phyloP scores from a whole-genome alignment of 2,329 filamentous ascomycete species.

The Triangularia verruculosa region DNA sequence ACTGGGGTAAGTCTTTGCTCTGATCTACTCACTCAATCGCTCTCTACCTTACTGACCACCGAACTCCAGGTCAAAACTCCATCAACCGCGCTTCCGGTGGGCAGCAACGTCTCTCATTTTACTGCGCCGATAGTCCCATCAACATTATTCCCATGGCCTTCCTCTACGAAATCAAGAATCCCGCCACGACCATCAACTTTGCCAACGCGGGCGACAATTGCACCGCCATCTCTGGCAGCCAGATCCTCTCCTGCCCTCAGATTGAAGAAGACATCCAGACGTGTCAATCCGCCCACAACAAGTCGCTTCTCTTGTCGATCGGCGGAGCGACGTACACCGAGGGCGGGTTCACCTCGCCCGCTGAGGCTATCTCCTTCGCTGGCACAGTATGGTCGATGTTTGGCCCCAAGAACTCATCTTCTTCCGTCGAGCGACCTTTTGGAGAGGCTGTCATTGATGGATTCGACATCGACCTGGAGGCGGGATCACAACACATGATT shows the following conservation, averaged over 20 bases:
- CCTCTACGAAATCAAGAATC: slow-evolving; percentile 53
- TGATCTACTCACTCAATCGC: neutral
- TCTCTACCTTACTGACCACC: slow-evolving; percentile 1
- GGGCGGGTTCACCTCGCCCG: slow-evolving; percentile 58
- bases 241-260: slow-evolving; percentile 59
- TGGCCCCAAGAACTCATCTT: slow-evolving; percentile 50
- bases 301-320: slow-evolving; percentile 70
- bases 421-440: slow-evolving; percentile 57
- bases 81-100: slow-evolving; percentile 41
- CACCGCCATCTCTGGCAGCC: slow-evolving; percentile 54
- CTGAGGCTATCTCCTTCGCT: slow-evolving; percentile 54
- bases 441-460: slow-evolving; percentile 65
- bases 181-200: slow-evolving; percentile 56
- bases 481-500: slow-evolving; percentile 55
- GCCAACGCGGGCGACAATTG: slow-evolving; percentile 63
- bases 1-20: slow-evolving; percentile 55
- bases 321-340: slow-evolving; percentile 69
- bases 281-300: slow-evolving; percentile 59
- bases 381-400: slow-evolving; percentile 68
- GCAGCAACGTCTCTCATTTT: slow-evolving; percentile 55
- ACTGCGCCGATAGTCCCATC: slow-evolving; percentile 46
- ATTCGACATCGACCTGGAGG: slow-evolving; percentile 75
- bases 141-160: slow-evolving; percentile 65
- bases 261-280: slow-evolving; percentile 57
- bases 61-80: slow-evolving; percentile 56